Percentiles rank a stretch among this genome's conserved stretches.
phyloP scores from a whole-genome alignment of 306 rosid genomes.

The Malus fusca region DNA sequence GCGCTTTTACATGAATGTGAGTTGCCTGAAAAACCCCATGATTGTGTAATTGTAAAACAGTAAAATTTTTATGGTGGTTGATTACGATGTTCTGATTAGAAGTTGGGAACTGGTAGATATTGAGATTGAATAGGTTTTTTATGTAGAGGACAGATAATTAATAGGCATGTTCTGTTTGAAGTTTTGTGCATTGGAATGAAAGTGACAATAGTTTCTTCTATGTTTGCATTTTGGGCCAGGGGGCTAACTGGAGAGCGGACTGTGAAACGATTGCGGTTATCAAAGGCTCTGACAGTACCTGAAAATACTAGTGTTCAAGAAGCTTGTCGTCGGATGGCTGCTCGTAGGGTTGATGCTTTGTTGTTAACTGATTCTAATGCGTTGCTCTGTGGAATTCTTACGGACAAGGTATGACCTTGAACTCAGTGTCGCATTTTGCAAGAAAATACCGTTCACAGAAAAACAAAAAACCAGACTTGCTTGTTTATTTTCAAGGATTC shows the following conservation, averaged over 20 bases:
- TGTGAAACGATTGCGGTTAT: constrained; percentile 70
- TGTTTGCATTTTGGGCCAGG: constrained; percentile 41
- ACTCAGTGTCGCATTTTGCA: background rate
- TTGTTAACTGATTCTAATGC: constrained; percentile 88
- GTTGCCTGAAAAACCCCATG: background rate
- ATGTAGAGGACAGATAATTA: background rate
- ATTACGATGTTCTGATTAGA: background rate
- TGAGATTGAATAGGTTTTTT: background rate
- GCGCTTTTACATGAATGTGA: background rate
- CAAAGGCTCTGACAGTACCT: constrained; percentile 89
- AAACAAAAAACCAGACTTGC: background rate
- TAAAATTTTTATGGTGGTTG: too few species aligned
- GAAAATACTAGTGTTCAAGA: constrained; percentile 67
- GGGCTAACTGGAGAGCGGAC: constrained; percentile 77
- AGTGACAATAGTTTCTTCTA: background rate
- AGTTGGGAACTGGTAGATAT: background rate
- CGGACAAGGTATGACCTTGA: constrained; percentile 64
- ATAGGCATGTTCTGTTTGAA: background rate
- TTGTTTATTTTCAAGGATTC: background rate
- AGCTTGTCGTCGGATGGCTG: constrained; percentile 91
- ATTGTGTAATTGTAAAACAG: background rate
- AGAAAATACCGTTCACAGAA: background rate
- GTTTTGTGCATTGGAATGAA: constrained; percentile 8
- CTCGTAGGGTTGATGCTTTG: constrained; percentile 82
- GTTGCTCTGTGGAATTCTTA: constrained; percentile 94